Conservation (phyloP, 2,329 filamentous ascomycete genomes). For the Aureobasidium mangrovei region DNA sequence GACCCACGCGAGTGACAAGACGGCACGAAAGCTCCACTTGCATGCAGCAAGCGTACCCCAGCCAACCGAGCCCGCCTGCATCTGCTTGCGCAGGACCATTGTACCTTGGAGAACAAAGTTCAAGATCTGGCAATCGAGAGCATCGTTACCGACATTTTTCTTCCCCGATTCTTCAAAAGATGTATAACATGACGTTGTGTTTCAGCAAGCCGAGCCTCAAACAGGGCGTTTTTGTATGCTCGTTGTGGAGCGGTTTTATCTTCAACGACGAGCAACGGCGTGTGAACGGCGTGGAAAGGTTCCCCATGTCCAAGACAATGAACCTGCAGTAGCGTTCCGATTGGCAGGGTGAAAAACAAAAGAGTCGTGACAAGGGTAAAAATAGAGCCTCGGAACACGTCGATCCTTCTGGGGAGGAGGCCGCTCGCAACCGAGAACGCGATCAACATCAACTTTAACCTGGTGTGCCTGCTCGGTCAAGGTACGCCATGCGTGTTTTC, state of each 20-base stretch:
- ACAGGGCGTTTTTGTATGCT: slow-evolving; percentile 12
- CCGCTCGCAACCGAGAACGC: slow-evolving; percentile 3
- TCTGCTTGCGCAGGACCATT: background rate
- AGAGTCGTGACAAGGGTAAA: background rate
- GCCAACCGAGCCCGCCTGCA: slow-evolving; percentile 7
- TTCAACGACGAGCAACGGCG: slow-evolving; percentile 3
- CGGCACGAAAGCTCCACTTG: slow-evolving; percentile 10
- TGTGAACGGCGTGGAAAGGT: background rate
- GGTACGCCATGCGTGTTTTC: background rate
- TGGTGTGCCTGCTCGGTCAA: background rate
- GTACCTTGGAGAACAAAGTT: background rate
- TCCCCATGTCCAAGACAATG: slow-evolving; percentile 3
- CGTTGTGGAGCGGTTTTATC: slow-evolving; percentile 3
- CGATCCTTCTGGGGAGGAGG: slow-evolving; percentile 4
- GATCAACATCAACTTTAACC: background rate
- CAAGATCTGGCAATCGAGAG: too few relatives aligned
- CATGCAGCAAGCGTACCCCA: slow-evolving; percentile 11
- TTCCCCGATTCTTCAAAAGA: background rate
- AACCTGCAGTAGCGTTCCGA: slow-evolving; percentile 9
- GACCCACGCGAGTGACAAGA: slow-evolving; percentile 5
- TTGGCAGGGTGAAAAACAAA: background rate
- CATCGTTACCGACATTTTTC: too few relatives aligned
- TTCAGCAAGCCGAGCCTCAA: background rate
- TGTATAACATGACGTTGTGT: background rate
- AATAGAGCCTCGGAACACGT: slow-evolving; percentile 9